Evolutionary conservation across 805 yeast species (phyloP).

Genomic region (Yamadazyma insecticola): DNA sequence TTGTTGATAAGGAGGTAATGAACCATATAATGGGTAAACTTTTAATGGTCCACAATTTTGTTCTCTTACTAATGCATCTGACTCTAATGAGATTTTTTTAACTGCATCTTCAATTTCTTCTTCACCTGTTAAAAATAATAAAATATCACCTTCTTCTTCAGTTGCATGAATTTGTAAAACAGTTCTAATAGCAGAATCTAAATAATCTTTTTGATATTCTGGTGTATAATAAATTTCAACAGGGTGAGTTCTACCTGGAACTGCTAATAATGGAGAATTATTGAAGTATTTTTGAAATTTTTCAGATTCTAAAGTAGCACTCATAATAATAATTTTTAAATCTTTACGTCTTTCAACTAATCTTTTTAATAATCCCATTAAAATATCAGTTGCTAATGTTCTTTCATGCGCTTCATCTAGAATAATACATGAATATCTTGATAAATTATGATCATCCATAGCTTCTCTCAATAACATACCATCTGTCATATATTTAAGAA

Average conservation of each 20-base stretch:
- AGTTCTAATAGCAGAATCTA: slow-evolving; percentile 92
- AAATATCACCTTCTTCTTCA: slow-evolving; percentile 87
- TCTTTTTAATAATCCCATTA: slow-evolving; percentile 91
- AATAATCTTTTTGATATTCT: slow-evolving; percentile 90
- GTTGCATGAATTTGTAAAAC: slow-evolving; percentile 96
- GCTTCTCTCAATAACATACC: slow-evolving; percentile 98
- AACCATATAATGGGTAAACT: slow-evolving; percentile 93
- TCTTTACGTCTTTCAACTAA: slow-evolving; percentile 78
- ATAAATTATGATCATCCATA: slow-evolving; percentile 87
- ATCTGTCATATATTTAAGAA: slow-evolving; percentile 94
- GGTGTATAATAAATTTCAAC: slow-evolving; percentile 97
- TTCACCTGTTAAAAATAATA: slow-evolving; percentile 89
- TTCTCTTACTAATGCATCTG: slow-evolving; percentile 84
- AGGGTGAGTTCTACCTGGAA: slow-evolving; percentile 97
- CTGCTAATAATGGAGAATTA: slow-evolving; percentile 90
- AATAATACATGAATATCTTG: slow-evolving; percentile 81
- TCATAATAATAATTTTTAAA: slow-evolving; percentile 89
- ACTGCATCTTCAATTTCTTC: slow-evolving; percentile 98
- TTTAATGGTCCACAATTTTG: slow-evolving; percentile 84
- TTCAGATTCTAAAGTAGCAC: slow-evolving; percentile 96
- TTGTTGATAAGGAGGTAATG: slow-evolving; percentile 93
- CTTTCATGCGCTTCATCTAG: slow-evolving; percentile 98
- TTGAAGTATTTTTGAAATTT: slow-evolving; percentile 88
- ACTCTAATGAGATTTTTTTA: slow-evolving; percentile 80
- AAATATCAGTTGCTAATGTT: slow-evolving; percentile 91